phyloP scores from a whole-genome alignment of 108 stramenopile species.

The Conticribra weissflogii region DNA sequence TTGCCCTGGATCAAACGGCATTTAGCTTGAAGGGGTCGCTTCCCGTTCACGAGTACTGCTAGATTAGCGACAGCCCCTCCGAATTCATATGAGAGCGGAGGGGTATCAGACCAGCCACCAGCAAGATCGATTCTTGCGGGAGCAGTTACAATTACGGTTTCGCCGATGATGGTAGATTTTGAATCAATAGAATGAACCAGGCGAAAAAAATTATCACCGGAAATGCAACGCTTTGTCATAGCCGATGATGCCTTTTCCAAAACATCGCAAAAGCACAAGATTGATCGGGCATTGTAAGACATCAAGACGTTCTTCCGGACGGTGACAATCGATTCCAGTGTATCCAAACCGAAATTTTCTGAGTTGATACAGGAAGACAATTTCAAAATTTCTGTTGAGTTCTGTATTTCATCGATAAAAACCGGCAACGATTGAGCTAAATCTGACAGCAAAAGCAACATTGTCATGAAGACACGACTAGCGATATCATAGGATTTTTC shows the following conservation, averaged over 20 bases:
- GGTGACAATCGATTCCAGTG: too few species aligned
- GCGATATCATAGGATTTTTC: constrained; percentile 54
- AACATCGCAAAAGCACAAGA: too few species aligned
- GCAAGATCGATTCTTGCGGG: constrained; percentile 84
- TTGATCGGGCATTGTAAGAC: too few species aligned
- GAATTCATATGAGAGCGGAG: constrained; percentile 81
- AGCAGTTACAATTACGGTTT: constrained; percentile 63
- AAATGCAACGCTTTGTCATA: constrained; percentile 56
- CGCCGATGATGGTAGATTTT: constrained; percentile 1
- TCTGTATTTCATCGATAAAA: not conserved
- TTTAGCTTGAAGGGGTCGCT: constrained; percentile 67
- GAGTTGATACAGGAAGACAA: too few species aligned
- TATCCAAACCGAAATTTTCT: too few species aligned
- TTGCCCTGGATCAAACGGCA: constrained; percentile 51
- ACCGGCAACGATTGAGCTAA: constrained; percentile 6
- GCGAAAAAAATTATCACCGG: constrained; percentile 8
- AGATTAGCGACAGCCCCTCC: constrained; percentile 76
- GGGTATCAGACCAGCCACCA: constrained; percentile 92
- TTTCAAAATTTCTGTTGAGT: too few species aligned
- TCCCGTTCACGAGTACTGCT: constrained; percentile 66
- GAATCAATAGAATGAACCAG: too few species aligned
- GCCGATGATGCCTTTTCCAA: constrained; percentile 46
- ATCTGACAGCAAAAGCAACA: constrained; percentile 25
- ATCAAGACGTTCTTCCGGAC: too few species aligned
- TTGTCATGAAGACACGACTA: constrained; percentile 59